A percentile compares a stretch with the other conserved stretches of the same genome.
Evolutionary conservation across 352 stramenopile species (phyloP).

Genomic region (Pythium brachiatum): DNA sequence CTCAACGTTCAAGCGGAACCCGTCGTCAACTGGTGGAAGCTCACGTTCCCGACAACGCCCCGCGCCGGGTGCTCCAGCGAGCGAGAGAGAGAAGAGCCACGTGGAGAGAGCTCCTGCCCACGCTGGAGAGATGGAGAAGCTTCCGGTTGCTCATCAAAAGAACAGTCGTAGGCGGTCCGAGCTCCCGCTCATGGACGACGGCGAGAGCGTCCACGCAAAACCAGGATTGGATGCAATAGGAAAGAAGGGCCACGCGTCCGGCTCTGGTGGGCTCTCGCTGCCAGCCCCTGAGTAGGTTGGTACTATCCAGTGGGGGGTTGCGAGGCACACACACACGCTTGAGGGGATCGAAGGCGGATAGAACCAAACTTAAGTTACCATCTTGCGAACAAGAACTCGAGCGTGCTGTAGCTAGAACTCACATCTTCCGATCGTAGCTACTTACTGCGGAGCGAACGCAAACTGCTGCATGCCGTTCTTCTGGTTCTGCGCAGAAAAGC

Average conservation of each 20-base stretch:
- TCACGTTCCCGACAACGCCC: conserved; percentile 35
- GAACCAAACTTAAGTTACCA: conserved; percentile 8
- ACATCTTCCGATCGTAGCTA: background rate
- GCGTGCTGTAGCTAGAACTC: background rate
- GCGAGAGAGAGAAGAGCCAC: conserved; percentile 39
- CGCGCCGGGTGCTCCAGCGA: conserved; percentile 8
- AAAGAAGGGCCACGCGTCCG: conserved; percentile 6
- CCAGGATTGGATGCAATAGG: conserved; percentile 5
- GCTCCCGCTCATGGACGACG: conserved; percentile 30
- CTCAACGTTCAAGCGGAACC: conserved; percentile 52
- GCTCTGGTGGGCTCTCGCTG: conserved; percentile 2
- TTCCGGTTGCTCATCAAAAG: conserved; percentile 49
- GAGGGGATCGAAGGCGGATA: background rate
- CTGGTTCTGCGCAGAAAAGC: background rate
- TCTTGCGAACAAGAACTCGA: background rate
- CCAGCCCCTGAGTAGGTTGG: conserved; percentile 10
- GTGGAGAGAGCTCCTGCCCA: conserved; percentile 43
- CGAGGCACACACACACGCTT: background rate
- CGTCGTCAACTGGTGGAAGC: conserved; percentile 37
- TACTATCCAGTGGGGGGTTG: no score
- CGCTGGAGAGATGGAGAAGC: conserved; percentile 38
- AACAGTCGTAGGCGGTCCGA: conserved; percentile 45
- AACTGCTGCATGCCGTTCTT: conserved; percentile 7
- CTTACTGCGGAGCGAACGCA: conserved; percentile 2
- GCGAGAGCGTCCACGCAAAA: conserved; percentile 16